These are phyloP conservation scores for Fusarium palustre DNA, from an alignment of 2,329 filamentous ascomycete species.

Conservation along the genomic window DNA sequence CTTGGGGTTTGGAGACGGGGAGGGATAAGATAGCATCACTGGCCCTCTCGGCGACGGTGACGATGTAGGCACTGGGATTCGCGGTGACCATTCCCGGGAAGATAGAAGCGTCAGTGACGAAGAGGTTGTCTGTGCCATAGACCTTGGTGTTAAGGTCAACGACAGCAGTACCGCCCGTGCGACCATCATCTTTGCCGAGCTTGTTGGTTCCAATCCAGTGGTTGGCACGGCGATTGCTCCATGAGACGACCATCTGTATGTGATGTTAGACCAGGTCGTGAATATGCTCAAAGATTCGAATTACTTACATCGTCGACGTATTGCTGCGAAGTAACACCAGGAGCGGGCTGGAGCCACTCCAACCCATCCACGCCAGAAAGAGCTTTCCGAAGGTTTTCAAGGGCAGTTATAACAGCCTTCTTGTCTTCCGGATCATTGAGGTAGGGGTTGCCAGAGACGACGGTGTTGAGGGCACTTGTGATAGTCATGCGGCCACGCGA, in stretches of 20 bases:
- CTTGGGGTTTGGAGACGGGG: constrained; percentile 11
- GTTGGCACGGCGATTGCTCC: constrained; percentile 21
- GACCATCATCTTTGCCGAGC: constrained; percentile 17
- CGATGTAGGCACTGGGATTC: constrained; percentile 6
- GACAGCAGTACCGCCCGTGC: constrained; percentile 9
- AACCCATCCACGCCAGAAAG: constrained; percentile 12
- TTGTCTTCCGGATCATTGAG: constrained; percentile 19
- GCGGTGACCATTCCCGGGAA: constrained; percentile 19
- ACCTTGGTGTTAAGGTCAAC: constrained; percentile 25
- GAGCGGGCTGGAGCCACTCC: constrained; percentile 17
- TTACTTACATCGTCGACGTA: constrained; percentile 15
- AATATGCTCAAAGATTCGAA: not conserved
- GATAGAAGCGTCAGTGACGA: constrained; percentile 11
- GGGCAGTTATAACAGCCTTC: constrained; percentile 16
- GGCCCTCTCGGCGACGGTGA: constrained; percentile 4
- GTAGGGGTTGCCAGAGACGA: constrained; percentile 14
- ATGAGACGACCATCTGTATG: constrained; percentile 8
- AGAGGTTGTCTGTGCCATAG: constrained; percentile 19
- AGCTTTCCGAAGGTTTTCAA: constrained; percentile 15
- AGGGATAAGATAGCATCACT: constrained; percentile 16
- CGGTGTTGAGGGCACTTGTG: constrained; percentile 21
- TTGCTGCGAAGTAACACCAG: constrained; percentile 8
- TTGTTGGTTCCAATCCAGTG: constrained; percentile 27
- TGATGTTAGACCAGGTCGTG: not conserved
- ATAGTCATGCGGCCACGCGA: constrained; percentile 21